phyloP scores from a whole-genome alignment of 2,329 filamentous ascomycete genomes.

The Scedosporium apiospermum region DNA sequence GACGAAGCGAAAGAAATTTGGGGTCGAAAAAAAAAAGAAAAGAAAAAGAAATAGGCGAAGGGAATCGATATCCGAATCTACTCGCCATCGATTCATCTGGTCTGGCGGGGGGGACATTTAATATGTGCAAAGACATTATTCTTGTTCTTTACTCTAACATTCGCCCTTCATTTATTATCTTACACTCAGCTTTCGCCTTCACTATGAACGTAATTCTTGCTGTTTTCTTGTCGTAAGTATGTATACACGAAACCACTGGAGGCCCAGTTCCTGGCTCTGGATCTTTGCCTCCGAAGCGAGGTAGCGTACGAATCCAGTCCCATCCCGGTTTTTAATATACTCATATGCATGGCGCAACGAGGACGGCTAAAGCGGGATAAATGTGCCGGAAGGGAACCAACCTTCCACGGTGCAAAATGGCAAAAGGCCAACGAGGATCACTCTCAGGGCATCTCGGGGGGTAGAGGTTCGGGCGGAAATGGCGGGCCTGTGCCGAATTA shows the following conservation, averaged over 20 bases:
- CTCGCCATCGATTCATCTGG: background rate
- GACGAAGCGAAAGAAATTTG: background rate
- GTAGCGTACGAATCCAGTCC: background rate
- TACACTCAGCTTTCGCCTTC: no score
- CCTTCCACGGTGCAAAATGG: background rate
- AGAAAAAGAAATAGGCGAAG: background rate
- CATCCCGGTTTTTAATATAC: background rate
- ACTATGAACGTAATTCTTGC: no score
- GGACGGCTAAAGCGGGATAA: conserved; percentile 1
- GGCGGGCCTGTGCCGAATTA: background rate
- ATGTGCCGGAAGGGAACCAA: background rate
- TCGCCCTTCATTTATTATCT: background rate
- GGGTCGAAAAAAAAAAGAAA: background rate
- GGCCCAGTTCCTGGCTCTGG: background rate
- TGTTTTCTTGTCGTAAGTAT: background rate
- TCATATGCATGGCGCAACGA: background rate
- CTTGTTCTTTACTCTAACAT: background rate
- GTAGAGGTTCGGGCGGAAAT: background rate
- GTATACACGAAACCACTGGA: background rate
- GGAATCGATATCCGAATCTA: background rate
- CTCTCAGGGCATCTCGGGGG: no score
- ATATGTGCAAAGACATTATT: background rate
- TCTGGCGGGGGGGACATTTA: background rate
- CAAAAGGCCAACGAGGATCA: no score
- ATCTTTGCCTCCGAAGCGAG: background rate